Evolutionary conservation across 192 early-diverging fungal genomes (phyloP), one percentile per base, ranked within the genome.

Genomic region (Geosiphon pyriformis): DNA sequence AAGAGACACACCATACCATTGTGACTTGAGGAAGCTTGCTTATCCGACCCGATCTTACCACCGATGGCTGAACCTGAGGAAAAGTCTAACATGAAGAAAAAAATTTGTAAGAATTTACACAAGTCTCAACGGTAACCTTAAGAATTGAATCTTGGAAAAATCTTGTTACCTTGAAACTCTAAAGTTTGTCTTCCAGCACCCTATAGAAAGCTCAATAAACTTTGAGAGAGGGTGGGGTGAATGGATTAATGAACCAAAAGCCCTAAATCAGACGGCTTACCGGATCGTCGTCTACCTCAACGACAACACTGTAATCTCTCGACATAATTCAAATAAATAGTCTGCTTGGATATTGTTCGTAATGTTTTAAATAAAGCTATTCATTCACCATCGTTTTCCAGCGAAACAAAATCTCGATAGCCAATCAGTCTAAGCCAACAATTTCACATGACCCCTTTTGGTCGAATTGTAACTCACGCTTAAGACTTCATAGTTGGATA

Each of bases 111-210:
- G 25, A 17, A 20, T 7, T 10, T 31, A 0, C 17, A 59, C 29
- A 30, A 34, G 20, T 2, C 29, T 23, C n/a, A 26, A 7, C 0
- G 27, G 22, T 1, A 52, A 52, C 20, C 4, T n/a, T 4, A 52
- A n/a, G 10, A 52, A 59, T 59, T 59, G 7, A 8, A 4, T 11
- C 27, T 25, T 57, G 3, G 1, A 57, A 17, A 35, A 4, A 31
- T 11, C 34, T 12, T 12, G 20, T 71, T 54, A 80, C 75, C 73
- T 73, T 80, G 78, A 65, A 80, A 80, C 48, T 80, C 70, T n/a
- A 80, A 58, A 22, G 60, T 75, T 66, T 66, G 42, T 47, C 65
- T 55, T 29, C 18, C 22, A 42, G n/a, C 27, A 42, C 37, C 37
- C 37, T 42, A 42, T 6, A 42, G 15, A 10, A 10, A 42, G 37